Base-by-base conservation (phyloP, 805 yeast species). In the Saccharomycopsis fibuligera region DNA sequence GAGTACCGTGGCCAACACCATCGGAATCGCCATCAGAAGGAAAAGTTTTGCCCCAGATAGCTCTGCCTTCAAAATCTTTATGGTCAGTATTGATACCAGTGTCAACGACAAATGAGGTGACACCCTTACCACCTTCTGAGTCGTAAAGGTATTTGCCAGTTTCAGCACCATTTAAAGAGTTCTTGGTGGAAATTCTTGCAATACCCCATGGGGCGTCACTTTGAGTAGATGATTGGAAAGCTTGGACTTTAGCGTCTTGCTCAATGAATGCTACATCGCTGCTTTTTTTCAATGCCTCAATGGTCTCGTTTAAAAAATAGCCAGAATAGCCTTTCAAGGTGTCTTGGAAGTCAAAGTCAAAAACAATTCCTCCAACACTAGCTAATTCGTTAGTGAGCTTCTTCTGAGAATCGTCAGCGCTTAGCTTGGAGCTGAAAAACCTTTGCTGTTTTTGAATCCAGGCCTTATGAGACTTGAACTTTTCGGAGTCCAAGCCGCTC, bases 251-350 rank as follows among this genome's bases (percentile, higher is more conserved):
- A 19, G 77, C 72, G 63, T 81, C 85, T 54, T 68, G 69, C 68
- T 81, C 87, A 53, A 81, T 81, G 62, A 75, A 79, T 43, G 76
- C 78, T 41, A 86, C 81, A 37, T 72, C 58, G 16, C 84, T 83
- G 63, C 74, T 77, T 54, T 74, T 68, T 57, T 90, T 79, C 58
- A 91, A 79, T 59, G 81, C 70, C 48, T 86, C 86, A 48, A 90
- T 68, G 48, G 88, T 80, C 46, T 77, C 78, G 43, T 80, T 81
- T 56, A 84, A 75, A 73, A 93, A 87, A 66, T 72, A 75, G 51
- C 96, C 98, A 45, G 90, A 71, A 72, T 89, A 91, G 56, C 98
- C 98, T 53, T 69, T 69, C 62, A 87, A 66, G 2, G 19, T 19
- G 29, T 29, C 43, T 6, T 35, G 16, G 38, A 66, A 70, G 52